Conservation (phyloP, 83 land plant genomes). For the Picea abies region DNA sequence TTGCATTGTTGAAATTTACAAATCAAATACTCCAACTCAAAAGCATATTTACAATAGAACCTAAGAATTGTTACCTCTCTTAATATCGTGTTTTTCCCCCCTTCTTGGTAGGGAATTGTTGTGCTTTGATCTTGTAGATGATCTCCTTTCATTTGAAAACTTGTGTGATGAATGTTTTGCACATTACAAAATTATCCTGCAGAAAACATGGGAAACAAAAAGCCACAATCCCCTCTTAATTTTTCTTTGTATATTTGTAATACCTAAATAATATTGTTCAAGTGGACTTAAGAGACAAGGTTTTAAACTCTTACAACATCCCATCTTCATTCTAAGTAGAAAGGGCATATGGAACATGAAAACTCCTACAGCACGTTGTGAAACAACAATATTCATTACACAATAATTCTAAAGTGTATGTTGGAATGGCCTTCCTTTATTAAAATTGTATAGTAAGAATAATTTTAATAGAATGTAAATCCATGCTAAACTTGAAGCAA, state of each 20-base stretch:
- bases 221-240: not conserved
- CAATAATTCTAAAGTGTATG: not conserved
- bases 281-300: not conserved
- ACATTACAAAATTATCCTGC: slow-evolving; percentile 68
- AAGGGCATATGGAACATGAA: slow-evolving; percentile 68
- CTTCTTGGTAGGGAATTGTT: not conserved
- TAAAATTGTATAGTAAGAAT: not conserved
- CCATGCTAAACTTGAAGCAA: not conserved
- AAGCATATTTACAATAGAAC: too few relatives aligned
- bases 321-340: slow-evolving; percentile 52
- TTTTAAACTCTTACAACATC: slow-evolving; percentile 37
- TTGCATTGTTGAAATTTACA: too few relatives aligned
- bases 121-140: slow-evolving; percentile 20
- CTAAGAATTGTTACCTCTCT: too few relatives aligned
- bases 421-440: not conserved
- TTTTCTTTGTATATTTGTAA: not conserved
- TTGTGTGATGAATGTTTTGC: slow-evolving; percentile 46
- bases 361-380: slow-evolving; percentile 58
- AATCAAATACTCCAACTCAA: too few relatives aligned
- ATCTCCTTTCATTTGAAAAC: slow-evolving; percentile 35
- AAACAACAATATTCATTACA: slow-evolving; percentile 64
- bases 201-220: slow-evolving; percentile 1
- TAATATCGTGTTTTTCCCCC: too few relatives aligned
- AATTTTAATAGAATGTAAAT: not conserved
- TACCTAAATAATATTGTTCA: not conserved